Base-by-base conservation (phyloP, 1,284 basidiomycete genomes). In the Agroathelia rolfsii region DNA sequence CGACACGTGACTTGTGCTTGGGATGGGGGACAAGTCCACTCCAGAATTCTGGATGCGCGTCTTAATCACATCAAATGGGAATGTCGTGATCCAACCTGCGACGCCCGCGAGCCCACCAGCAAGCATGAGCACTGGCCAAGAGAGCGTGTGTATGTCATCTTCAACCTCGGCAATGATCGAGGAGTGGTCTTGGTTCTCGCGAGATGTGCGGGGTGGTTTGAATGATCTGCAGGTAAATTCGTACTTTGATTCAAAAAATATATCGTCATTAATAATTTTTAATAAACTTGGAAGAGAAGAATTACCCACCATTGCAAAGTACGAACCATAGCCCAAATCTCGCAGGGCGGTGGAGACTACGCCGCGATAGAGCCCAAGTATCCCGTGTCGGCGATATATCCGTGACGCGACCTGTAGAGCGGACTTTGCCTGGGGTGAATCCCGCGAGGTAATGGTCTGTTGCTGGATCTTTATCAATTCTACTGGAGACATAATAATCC, bases 391-490 rank as follows among this genome's bases (percentile, higher is more conserved):
- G 16, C 57, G 59, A 32, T 76, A 52, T 23, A 90, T 72, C 33
- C 65, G 55, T 24, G 55, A 48, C 3, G 72, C 64, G 18, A 87
- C 66, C 21, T 61, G 55, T 15, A 63, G 51, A 0, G 72, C 58
- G 39, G 72, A 59, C n/a, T n/a, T n/a, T 2, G 36, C 35, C 3
- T 39, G 44, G 4, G 35, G 33, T 4, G 61, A 56, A 22, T 50
- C 51, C 10, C 52, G 53, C 7, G 55, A 48, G 11, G 67, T 48
- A 42, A 75, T 62, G 55, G 66, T 59, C 44, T 84, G 80, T 43
- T 92, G 86, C 8, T 80, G 74, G 47, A 89, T 86, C 65, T 92
- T 93, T 58, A 92, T 66, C 1, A 89, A 65, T 46, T 93, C 88
- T 9, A 76, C 82, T 0, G 87, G 87, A 2, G 82, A 79, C 2